Base-by-base conservation (phyloP, 768 basidiomycete genomes). In the Naematelia aurantialba region DNA sequence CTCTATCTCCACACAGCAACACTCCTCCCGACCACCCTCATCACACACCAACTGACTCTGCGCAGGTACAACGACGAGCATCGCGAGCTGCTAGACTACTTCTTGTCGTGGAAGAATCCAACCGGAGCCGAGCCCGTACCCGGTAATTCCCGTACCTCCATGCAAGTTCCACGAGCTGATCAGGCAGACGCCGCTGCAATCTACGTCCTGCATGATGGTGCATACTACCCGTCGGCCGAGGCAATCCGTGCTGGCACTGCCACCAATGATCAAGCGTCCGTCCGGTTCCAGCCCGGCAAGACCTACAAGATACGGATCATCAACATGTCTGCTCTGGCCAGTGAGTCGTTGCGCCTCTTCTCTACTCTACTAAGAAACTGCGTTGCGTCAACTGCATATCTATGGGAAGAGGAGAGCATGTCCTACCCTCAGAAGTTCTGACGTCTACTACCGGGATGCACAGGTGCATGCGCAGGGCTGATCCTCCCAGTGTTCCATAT, bases 221-320 rank as follows among this genome's bases (percentile, higher is more conserved):
- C 81, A 0, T 97, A 96, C 69, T 44, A 76, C 79, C 89, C 49
- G 81, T 82, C 17, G 84, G 87, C 25, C 81, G 55, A 3, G 42
- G 70, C 68, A 12, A 45, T 77, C 80, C 2, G 84, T 83, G 3
- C 82, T 80, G 45, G 81, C 63, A 82, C 19, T 81, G 77, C 67
- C 14, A 76, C 90, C 81, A 91, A 89, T 75, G 86, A 91, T 65
- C 88, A 94, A 66, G 86, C 91, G 0, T 86, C 87, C 0, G 79
- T 99, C 1, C 83, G 85, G 0, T 96, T 99, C 79, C 78, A 84
- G 65, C 83, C 90, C 3, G 92, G 92, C 2, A 89, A 88, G 79
- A 96, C 88, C 2, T 97, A 99, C 76, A 85, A 89, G 14, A 81
- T 97, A 26, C 85, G 92, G n/a, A 80, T 99, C 67, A 80, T 96